Evolutionary conservation across 345 rosid genomes (phyloP), one percentile per base, ranked within the genome.

Genomic region (Excoecaria cochinchinensis): DNA sequence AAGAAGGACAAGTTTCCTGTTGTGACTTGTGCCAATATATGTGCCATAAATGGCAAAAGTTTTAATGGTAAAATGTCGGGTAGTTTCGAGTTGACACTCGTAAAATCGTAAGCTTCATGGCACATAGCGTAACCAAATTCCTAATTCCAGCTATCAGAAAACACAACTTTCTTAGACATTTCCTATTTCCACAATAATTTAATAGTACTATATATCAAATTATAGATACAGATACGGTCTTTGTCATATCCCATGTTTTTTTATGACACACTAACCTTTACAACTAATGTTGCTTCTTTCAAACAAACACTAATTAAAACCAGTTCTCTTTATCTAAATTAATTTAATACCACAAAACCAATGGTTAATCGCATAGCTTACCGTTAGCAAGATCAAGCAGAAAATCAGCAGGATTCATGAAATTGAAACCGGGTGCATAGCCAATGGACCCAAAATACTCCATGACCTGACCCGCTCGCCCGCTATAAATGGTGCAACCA

Each of bases 371-470:
- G 2, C 31, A 31, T 31, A 24, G 59, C 86, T 70, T 82, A 94
- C 98, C 98, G 76, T 88, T 94, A 38, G 96, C 98, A 70, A 94
- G 97, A 83, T 94, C 97, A 53, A 94, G 97, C 57, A 94, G 90
- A 72, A 91, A 92, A 84, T 94, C 98, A 56, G 97, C 96, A 9
- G 98, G 97, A 78, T 89, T 94, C 74, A 90, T 67, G 64, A 88
- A 90, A 74, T 85, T 84, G 69, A 81, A 87, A 44, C 87, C 89
- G 3, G 97, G 92, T n/a, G 38, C 70, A 77, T 76, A 88, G 5
- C 98, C 96, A 12, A 91, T 79, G 7, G 88, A 87, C 12, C 84
- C 83, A 31, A 94, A 90, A 81, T 92, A 94, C 47, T 90, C 97
- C 88, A 94, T 87, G 76, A 79, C 93, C 79, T 77, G 86, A 81